These are phyloP conservation scores for Pseudopithomyces maydicus DNA, from an alignment of 2,329 filamentous ascomycete genomes.

Conservation along the genomic window DNA sequence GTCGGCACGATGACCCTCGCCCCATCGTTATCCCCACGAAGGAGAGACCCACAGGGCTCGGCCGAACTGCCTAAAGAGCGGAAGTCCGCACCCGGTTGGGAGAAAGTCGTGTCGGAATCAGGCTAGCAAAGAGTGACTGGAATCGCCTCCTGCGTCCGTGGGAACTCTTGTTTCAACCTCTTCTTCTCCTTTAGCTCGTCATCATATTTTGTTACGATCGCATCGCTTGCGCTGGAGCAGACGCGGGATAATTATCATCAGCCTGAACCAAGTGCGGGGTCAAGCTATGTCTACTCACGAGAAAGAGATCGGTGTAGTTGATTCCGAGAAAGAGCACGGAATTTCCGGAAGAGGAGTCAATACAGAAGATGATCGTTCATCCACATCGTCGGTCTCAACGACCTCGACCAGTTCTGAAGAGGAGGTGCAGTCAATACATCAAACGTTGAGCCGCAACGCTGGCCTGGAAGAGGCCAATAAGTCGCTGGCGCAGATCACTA, in stretches of 20 bases:
- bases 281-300: background rate
- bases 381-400: constrained; percentile 32
- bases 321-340: constrained; percentile 8
- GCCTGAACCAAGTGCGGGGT: background rate
- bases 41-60: background rate
- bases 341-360: constrained; percentile 10
- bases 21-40: background rate
- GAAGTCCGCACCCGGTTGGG: background rate
- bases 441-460: constrained; percentile 41
- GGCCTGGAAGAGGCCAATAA: constrained; percentile 36
- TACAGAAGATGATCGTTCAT: constrained; percentile 24
- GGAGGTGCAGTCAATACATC: constrained; percentile 35
- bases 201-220: background rate
- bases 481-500: constrained; percentile 28
- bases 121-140: constrained; percentile 2
- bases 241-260: background rate
- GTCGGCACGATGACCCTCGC: background rate
- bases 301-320: background rate
- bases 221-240: background rate
- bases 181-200: constrained; percentile 1
- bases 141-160: background rate
- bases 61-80: constrained; percentile 3
- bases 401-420: constrained; percentile 23
- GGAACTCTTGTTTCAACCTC: constrained; percentile 3
- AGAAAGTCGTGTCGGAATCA: background rate